Evolutionary conservation across 2,329 filamentous ascomycete species (phyloP), one percentile per base, ranked within the genome.

Genomic region (Colletotrichum orchidophilum): DNA sequence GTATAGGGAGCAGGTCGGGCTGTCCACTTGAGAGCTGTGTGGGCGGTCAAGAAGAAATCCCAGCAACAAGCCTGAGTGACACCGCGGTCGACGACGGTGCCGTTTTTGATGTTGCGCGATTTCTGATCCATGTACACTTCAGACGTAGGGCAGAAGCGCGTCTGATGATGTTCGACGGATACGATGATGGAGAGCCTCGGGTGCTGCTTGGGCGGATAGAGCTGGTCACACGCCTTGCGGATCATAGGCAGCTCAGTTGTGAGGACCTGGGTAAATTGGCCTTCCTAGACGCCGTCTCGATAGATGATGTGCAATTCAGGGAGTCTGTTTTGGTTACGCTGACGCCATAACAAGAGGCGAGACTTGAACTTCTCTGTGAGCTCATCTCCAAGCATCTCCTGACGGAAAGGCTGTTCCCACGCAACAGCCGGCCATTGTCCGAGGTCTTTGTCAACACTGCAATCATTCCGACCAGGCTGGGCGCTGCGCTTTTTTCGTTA

Each of bases 151-250:
- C 92, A 97, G 81, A 98, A 97, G 0, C 95, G 90, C 0, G 94
- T 97, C 76, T 97, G 92, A 75, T 98, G 95, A 1, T 95, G 89
- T 82, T 98, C 98, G 33, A 95, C 94, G 0, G 95, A 95, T 4
- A 97, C 86, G 46, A 97, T 84, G 61, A 97, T 87, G 0, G 92
- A 87, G 13, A 97, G 85, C 53, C 87, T 90, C 0, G 94, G 93
- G 1, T 84, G 86, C 1, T 80, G 77, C 46, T 63, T 59, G 0
- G 84, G 82, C 0, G 87, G 85, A 76, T 94, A 96, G 0, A 86
- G 73, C 31, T 83, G 78, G 2, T 81, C 75, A 78, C 93, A 96
- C 0, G 94, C 94, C 8, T 84, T 81, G 5, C 91, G 85, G 66
- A 96, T 91, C 1, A 82, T 78, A 0, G 90, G 90, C 49, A 97